A percentile compares a stretch with the other conserved stretches of the same genome.
phyloP scores from a whole-genome alignment of 164 flowering plant genomes.

The Umbellularia californica region DNA sequence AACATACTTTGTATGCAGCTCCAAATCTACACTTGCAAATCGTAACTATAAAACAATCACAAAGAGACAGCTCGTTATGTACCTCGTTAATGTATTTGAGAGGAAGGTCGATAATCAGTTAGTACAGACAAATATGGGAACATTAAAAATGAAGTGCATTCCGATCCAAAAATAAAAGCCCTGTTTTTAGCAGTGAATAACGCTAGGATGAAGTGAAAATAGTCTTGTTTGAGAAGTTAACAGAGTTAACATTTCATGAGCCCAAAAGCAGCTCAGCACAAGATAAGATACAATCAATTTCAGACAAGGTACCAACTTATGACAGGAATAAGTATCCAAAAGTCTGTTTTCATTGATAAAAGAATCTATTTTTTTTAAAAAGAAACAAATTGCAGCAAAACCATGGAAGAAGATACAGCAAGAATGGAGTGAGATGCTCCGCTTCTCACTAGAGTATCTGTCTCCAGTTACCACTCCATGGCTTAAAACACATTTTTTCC shows the following conservation, averaged over 20 bases:
- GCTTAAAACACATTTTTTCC: too few relatives aligned
- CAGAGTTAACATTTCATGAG: neutral
- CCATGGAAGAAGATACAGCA: too few relatives aligned
- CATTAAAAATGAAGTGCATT: neutral
- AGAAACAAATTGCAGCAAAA: neutral
- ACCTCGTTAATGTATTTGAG: neutral
- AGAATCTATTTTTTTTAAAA: too few relatives aligned
- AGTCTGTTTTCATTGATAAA: too few relatives aligned
- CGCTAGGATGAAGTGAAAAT: neutral
- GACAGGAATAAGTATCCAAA: neutral
- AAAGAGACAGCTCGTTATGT: neutral
- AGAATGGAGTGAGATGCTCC: too few relatives aligned
- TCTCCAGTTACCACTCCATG: too few relatives aligned
- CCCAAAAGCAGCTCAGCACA: neutral
- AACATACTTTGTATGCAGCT: slow-evolving; percentile 68
- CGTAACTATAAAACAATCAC: slow-evolving; percentile 45
- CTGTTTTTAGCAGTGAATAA: neutral
- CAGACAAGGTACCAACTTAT: neutral
- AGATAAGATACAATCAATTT: neutral
- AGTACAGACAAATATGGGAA: neutral
- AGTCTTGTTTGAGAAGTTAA: too few relatives aligned
- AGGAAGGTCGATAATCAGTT: neutral
- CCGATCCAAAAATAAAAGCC: neutral
- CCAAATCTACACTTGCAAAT: slow-evolving; percentile 79
- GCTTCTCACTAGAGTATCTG: too few relatives aligned